Evolutionary conservation across 495 filamentous ascomycete species (phyloP), one percentile per base, ranked within the genome.

Genomic region (Penicillium riverlandense): DNA sequence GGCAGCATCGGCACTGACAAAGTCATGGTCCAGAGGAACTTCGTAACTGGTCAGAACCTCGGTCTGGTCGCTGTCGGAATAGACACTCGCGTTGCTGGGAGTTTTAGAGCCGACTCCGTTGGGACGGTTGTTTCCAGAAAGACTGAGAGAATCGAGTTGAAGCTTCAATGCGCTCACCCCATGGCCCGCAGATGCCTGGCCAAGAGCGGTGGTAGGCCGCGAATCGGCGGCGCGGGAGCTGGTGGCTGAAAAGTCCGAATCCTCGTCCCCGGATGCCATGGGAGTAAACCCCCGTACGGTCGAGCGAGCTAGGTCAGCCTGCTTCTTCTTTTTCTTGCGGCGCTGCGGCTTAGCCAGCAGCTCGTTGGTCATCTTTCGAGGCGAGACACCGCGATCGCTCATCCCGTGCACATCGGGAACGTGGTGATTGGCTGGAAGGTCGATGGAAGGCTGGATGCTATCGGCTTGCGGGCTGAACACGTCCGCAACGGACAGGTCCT

Each of bases 271-370:
- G 38, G 88, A 92, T 13, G 77, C 78, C n/a, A 76, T 67, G n/a
- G 88, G 86, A n/a, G 85, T 90, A 54, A 94, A 91, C 6, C 89
- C 89, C 54, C 80, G 82, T 35, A 90, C 79, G 31, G 84, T 86
- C 28, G 75, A 83, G 48, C 81, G 68, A 35, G 89, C 87, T 34
- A 80, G 78, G 31, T 76, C 69, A 22, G 75, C 77, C 44, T 66
- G 70, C 54, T 74, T 69, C 56, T 75, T 79, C 59, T 72, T 82
- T 55, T 69, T 72, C 47, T 66, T 69, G 50, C 67, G 72, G 35
- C 66, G 53, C 38, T 60, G 55, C 54, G 62, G 51, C 53, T 69
- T 63, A 38, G 62, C 41, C 30, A 67, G 48, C 38, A 57, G 51
- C 37, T 60, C 42, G 32, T 47, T 53, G 32, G 57, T 53, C 34